A percentile compares a stretch with the other conserved stretches of the same genome.
These are phyloP conservation scores for Triticum monococcum DNA, from an alignment of 176 grass and related monocot genomes.

Conservation along the genomic window DNA sequence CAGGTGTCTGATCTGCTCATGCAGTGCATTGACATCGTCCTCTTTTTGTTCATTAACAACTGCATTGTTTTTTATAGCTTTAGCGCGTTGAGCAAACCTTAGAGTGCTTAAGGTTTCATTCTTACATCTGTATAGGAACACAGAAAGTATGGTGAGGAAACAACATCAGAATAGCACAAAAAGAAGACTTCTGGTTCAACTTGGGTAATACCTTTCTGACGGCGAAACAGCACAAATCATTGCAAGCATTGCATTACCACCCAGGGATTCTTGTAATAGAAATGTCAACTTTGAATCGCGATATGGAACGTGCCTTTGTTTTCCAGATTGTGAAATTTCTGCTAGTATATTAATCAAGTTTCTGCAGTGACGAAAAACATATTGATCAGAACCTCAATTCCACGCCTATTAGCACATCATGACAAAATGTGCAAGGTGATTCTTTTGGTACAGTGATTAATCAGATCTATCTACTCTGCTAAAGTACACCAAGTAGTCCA, in stretches of 20 bases:
- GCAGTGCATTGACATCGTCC: conserved; percentile 82
- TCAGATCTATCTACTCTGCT: background rate
- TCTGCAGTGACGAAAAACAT: conserved; percentile 47
- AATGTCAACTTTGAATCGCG: conserved; percentile 96
- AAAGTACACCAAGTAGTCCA: background rate
- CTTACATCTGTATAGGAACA: conserved; percentile 65
- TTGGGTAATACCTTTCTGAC: conserved; percentile 57
- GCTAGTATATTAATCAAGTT: conserved; percentile 96
- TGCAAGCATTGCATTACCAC: conserved; percentile 95
- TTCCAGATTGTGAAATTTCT: conserved; percentile 89
- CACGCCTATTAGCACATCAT: background rate
- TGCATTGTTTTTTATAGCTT: conserved; percentile 94
- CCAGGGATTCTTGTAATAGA: conserved; percentile 92
- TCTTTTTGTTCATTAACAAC: conserved; percentile 85
- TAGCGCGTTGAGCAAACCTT: conserved; percentile 93
- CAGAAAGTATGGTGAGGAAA: background rate
- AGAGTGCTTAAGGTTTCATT: conserved; percentile 89
- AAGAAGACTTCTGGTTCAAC: background rate
- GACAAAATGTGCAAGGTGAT: background rate
- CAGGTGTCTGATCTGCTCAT: conserved; percentile 78
- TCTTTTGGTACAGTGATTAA: background rate
- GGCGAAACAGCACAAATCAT: conserved; percentile 96
- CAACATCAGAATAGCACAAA: conserved; percentile 2
- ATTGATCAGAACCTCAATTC: conserved; percentile 19
- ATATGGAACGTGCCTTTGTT: conserved; percentile 89